Evolutionary conservation across 1,284 basidiomycete species (phyloP).

Genomic region (Agroathelia rolfsii): DNA sequence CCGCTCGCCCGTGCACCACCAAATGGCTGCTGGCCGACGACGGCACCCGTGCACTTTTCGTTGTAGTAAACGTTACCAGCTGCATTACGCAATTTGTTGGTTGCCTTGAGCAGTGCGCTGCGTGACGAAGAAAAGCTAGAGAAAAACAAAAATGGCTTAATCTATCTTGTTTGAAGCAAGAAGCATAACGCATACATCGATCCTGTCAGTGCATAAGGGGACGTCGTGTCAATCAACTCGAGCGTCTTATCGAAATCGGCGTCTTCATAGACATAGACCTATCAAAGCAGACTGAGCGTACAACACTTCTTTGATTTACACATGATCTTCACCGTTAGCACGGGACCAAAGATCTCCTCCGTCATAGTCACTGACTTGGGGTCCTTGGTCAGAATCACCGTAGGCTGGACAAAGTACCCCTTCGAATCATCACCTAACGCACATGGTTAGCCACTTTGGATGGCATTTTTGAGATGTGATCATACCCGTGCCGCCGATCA

Average conservation of each 20-base stretch:
- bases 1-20: constrained; percentile 90
- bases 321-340: constrained; percentile 64
- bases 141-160: constrained; percentile 2
- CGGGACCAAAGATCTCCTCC: constrained; percentile 97
- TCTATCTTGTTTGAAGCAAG: background rate
- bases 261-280: constrained; percentile 84
- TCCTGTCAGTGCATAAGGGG: constrained; percentile 87
- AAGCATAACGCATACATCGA: constrained; percentile 50
- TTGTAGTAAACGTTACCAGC: constrained; percentile 93
- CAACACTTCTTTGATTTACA: constrained; percentile 2
- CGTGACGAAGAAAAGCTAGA: constrained; percentile 76
- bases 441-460: background rate
- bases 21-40: constrained; percentile 95
- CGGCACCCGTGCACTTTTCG: constrained; percentile 93
- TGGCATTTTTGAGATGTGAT: no score
- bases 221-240: constrained; percentile 81
- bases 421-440: constrained; percentile 73
- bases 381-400: constrained; percentile 90
- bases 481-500: constrained; percentile 76
- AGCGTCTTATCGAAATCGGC: constrained; percentile 78
- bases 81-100: constrained; percentile 75
- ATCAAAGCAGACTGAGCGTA: constrained; percentile 8
- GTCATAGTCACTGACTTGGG: constrained; percentile 87
- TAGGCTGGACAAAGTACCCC: constrained; percentile 92
- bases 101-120: constrained; percentile 63